phyloP scores from a whole-genome alignment of 768 basidiomycete genomes.

The Tricholoma flavovirens region DNA sequence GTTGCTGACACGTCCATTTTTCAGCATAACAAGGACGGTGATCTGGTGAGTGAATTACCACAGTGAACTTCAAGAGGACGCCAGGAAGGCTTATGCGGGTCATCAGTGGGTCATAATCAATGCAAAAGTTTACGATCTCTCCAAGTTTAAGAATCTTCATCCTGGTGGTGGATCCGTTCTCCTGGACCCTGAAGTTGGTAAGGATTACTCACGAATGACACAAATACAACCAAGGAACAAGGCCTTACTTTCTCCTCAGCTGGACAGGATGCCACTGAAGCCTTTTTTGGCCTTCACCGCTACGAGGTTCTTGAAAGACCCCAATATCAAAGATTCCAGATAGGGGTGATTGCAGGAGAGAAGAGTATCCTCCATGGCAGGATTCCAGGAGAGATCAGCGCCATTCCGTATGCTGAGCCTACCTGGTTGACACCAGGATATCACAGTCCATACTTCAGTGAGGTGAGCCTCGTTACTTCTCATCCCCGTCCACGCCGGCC shows the following conservation, averaged over 20 bases:
- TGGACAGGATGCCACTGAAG: slow-evolving; percentile 74
- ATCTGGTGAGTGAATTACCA: slow-evolving; percentile 43
- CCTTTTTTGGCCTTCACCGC: slow-evolving; percentile 75
- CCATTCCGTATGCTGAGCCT: slow-evolving; percentile 77
- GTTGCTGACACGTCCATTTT: slow-evolving; percentile 3
- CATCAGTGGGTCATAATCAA: slow-evolving; percentile 79
- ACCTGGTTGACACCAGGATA: slow-evolving; percentile 65
- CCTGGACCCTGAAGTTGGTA: slow-evolving; percentile 66
- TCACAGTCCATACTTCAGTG: slow-evolving; percentile 70
- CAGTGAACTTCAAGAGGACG: neutral
- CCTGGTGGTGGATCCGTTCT: slow-evolving; percentile 79
- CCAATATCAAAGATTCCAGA: slow-evolving; percentile 56
- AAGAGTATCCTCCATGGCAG: slow-evolving; percentile 41
- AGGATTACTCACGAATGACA: slow-evolving; percentile 15
- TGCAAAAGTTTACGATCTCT: slow-evolving; percentile 76
- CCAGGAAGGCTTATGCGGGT: neutral
- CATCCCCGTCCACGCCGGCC: no score
- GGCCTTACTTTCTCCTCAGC: slow-evolving; percentile 30
- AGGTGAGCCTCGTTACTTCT: slow-evolving; percentile 33
- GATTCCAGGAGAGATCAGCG: slow-evolving; percentile 48
- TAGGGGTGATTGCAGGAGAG: slow-evolving; percentile 61
- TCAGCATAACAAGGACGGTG: slow-evolving; percentile 75
- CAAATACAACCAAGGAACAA: neutral
- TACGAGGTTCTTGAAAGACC: slow-evolving; percentile 63
- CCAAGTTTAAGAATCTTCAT: slow-evolving; percentile 73